Evolutionary conservation across 129 eudicot genomes (phyloP).

Genomic region (Helianthus annuus): HanXRQr2.0-SUNRISE NC_035448.2:17022505-17023004

Average conservation of each 20-base stretch:
- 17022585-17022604: slow-evolving; percentile 46
- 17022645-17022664: slow-evolving; percentile 33
- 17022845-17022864: too few species aligned
- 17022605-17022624: slow-evolving; percentile 71
- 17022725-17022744: slow-evolving; percentile 58
- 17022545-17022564: slow-evolving; percentile 36
- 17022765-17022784: slow-evolving; percentile 21
- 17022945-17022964: neutral
- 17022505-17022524: slow-evolving; percentile 52
- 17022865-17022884: too few species aligned
- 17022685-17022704: slow-evolving; percentile 33
- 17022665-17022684: slow-evolving; percentile 46
- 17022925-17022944: neutral
- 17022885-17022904: too few species aligned
- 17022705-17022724: slow-evolving; percentile 29
- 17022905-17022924: neutral
- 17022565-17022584: slow-evolving; percentile 25
- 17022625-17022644: slow-evolving; percentile 52
- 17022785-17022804: neutral
- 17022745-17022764: slow-evolving; percentile 67
- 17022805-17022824: slow-evolving; percentile 2
- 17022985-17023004: neutral
- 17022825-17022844: neutral
- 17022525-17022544: slow-evolving; percentile 32
- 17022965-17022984: neutral